Conservation (phyloP, 2,329 filamentous ascomycete species). For the Sarocladiaceae sp. region DNA sequence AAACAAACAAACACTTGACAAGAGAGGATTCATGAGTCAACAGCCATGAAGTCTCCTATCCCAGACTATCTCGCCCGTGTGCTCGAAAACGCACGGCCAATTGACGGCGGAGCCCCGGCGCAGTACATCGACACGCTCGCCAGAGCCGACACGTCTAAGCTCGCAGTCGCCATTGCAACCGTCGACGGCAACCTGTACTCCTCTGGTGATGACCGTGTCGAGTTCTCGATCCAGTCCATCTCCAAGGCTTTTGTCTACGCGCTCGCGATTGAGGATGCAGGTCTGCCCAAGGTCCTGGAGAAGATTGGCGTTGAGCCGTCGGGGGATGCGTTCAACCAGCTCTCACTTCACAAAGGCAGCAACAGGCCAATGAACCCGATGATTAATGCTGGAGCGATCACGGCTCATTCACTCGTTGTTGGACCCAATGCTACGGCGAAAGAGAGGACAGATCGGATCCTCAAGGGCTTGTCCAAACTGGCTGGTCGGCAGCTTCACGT, state of each 20-base stretch:
- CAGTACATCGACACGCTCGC: constrained; percentile 32
- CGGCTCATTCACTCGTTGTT: constrained; percentile 25
- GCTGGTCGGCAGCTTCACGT: constrained; percentile 29
- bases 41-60: constrained; percentile 26
- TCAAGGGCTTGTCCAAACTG: constrained; percentile 25
- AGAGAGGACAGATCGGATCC: constrained; percentile 28
- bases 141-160: constrained; percentile 30
- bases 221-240: constrained; percentile 36
- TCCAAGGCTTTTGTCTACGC: constrained; percentile 35
- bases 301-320: constrained; percentile 35
- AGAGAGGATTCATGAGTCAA: too few relatives aligned
- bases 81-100: constrained; percentile 24
- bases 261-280: constrained; percentile 31
- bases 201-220: constrained; percentile 29
- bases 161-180: constrained; percentile 31
- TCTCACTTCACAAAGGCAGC: constrained; percentile 22
- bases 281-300: constrained; percentile 26
- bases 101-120: constrained; percentile 24
- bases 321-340: constrained; percentile 30
- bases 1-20: too few relatives aligned
- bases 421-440: constrained; percentile 24
- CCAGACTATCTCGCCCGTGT: constrained; percentile 26
- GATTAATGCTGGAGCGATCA: constrained; percentile 30
- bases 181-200: constrained; percentile 34
- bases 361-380: constrained; percentile 29